Evolutionary conservation across 2,329 filamentous ascomycete genomes (phyloP).

Genomic region (Endocalyx cinctus): DNA sequence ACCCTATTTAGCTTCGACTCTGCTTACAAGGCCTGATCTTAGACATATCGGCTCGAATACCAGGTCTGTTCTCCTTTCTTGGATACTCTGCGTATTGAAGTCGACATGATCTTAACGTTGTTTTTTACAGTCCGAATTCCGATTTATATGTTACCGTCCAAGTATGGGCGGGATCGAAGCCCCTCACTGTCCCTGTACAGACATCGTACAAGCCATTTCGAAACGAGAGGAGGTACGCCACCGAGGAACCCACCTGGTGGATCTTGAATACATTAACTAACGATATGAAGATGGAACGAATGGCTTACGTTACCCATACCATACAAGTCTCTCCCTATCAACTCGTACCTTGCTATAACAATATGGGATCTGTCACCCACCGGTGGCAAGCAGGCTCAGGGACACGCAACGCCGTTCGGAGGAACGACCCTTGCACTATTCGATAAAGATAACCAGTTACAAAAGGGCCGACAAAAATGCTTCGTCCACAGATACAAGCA

Average conservation of each 20-base stretch:
- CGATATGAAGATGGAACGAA: slow-evolving; percentile 73
- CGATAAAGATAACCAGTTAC: slow-evolving; percentile 83
- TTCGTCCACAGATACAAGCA: slow-evolving; percentile 73
- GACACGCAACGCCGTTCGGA: slow-evolving; percentile 85
- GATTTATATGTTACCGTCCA: slow-evolving; percentile 92
- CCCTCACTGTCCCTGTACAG: slow-evolving; percentile 84
- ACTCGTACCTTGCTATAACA: slow-evolving; percentile 84
- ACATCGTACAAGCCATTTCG: slow-evolving; percentile 92
- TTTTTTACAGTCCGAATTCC: slow-evolving; percentile 60
- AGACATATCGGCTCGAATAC: slow-evolving; percentile 84
- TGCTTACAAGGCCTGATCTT: slow-evolving; percentile 74
- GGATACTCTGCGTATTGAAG: too few relatives aligned
- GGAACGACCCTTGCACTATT: slow-evolving; percentile 92
- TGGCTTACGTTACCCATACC: slow-evolving; percentile 87
- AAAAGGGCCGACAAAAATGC: slow-evolving; percentile 91
- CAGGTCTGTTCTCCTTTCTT: slow-evolving; percentile 58
- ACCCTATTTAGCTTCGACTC: slow-evolving; percentile 68
- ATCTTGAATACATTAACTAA: slow-evolving; percentile 8
- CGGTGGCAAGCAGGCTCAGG: slow-evolving; percentile 63
- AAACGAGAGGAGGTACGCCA: slow-evolving; percentile 54
- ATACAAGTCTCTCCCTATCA: slow-evolving; percentile 76
- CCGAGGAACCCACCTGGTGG: not conserved
- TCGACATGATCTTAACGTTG: too few relatives aligned
- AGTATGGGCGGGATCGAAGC: slow-evolving; percentile 94
- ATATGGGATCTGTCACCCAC: slow-evolving; percentile 90